phyloP scores from a whole-genome alignment of 129 eudicot species.

The Lonicera japonica region DNA sequence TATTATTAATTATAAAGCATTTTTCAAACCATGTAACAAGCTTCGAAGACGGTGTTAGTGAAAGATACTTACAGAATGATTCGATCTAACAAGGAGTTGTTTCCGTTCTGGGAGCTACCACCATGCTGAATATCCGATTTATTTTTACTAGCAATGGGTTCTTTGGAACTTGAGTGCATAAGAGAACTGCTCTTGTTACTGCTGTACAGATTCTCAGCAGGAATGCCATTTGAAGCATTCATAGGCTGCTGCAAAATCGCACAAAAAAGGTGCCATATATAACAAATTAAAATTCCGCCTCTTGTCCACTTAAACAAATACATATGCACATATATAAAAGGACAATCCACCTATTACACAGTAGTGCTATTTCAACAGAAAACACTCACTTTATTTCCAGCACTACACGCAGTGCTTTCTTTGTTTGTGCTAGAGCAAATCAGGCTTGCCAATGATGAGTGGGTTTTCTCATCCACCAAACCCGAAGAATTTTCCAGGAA shows the following conservation, averaged over 20 bases:
- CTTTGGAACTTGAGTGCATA: constrained; percentile 17
- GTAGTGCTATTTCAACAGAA: not conserved
- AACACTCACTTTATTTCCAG: constrained; percentile 36
- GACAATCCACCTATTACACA: too few species aligned
- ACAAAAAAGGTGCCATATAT: not conserved
- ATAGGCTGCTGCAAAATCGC: constrained; percentile 32
- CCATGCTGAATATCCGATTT: constrained; percentile 14
- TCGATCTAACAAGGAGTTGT: constrained; percentile 41
- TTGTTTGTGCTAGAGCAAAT: constrained; percentile 10
- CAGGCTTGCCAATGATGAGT: constrained; percentile 12
- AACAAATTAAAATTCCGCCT: not conserved
- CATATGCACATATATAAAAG: not conserved
- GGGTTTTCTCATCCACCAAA: constrained; percentile 20
- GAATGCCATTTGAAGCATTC: constrained; percentile 13
- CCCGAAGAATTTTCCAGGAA: constrained; percentile 14
- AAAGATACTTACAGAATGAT: constrained; percentile 45
- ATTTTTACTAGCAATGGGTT: constrained; percentile 7
- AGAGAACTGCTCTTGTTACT: constrained; percentile 8
- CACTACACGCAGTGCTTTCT: constrained; percentile 14
- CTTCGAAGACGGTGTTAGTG: not conserved
- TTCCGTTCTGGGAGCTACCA: constrained; percentile 24
- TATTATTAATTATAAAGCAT: not conserved
- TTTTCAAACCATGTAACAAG: not conserved
- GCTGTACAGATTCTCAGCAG: constrained; percentile 7
- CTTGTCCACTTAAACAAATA: not conserved